Evolutionary conservation across 2,329 filamentous ascomycete species (phyloP), one percentile per base, ranked within the genome.

Genomic region (Calonectria honghensis): DNA sequence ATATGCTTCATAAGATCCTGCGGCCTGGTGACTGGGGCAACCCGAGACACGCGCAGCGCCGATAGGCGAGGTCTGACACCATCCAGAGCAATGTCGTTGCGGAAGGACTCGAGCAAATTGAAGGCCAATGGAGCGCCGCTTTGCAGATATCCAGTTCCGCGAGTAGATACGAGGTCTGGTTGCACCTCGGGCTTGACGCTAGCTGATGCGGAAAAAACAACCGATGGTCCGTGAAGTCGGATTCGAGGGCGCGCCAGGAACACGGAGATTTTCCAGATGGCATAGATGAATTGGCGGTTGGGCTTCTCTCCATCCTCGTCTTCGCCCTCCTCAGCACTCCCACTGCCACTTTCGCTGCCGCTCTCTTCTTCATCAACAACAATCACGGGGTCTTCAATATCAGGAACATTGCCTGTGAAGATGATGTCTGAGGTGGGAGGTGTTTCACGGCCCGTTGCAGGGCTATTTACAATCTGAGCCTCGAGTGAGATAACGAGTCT

Each of bases 81-180:
- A 20, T 86, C 87, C 24, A 95, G 86, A 32, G 89, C 89, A 29
- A 92, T 90, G 81, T 96, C 94, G 75, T 88, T 88, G 68, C 90
- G 89, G 75, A 96, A 94, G 4, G 94, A 90, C 81, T 94, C 93
- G 18, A 97, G 90, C n/a, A 96, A 87, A 82, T 96, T 97, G 76
- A 95, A 88, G 2, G 94, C 93, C 9, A 93, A 90, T 0, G 94
- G 92, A 32, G 93, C 85, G 72, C 92, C 91, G 80, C 93, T 95
- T 45, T 91, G 90, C 39, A 96, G 88, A 80, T 95, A 95, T 68
- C 94, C 92, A 73, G 91, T 88, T 13, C 85, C 83, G 50, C 79
- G 78, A 14, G 79, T 75, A 68, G 74, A 77, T 18, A 80, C 73
- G 11, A 41, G 37, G n/a, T 83, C 81, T 9, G 78, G 72, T 35